Conservation (phyloP, 495 filamentous ascomycete species). For the Platismatia glauca region DNA sequence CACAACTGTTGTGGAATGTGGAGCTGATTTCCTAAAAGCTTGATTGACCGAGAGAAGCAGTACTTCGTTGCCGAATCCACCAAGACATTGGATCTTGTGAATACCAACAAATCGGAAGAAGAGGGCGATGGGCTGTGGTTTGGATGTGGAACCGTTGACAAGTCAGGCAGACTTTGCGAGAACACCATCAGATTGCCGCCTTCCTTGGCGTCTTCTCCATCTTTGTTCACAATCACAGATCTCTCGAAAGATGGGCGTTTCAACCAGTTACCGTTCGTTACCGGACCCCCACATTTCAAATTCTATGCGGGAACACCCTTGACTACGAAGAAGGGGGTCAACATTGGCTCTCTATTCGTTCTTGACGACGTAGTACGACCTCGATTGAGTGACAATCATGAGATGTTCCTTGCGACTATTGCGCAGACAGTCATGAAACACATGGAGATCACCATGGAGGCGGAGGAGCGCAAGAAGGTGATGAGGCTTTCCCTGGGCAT, state of each 20-base stretch:
- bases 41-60: slow-evolving; percentile 35
- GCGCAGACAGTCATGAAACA: slow-evolving; percentile 54
- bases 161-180: slow-evolving; percentile 41
- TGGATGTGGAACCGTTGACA: slow-evolving; percentile 35
- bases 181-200: slow-evolving; percentile 22
- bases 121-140: slow-evolving; percentile 37
- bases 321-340: slow-evolving; percentile 55
- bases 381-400: slow-evolving; percentile 30
- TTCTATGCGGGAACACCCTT: slow-evolving; percentile 50
- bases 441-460: slow-evolving; percentile 48
- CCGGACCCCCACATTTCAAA: slow-evolving; percentile 34
- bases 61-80: slow-evolving; percentile 50
- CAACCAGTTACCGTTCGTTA: slow-evolving; percentile 35
- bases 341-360: slow-evolving; percentile 63
- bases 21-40: slow-evolving; percentile 20
- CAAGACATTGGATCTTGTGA: slow-evolving; percentile 31
- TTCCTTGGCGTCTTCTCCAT: slow-evolving; percentile 1
- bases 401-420: slow-evolving; percentile 38
- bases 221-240: slow-evolving; percentile 28
- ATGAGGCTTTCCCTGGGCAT: slow-evolving; percentile 53
- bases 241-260: slow-evolving; percentile 36
- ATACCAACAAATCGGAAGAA: slow-evolving; percentile 29
- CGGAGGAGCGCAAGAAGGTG: slow-evolving; percentile 47
- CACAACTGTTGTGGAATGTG: neutral
- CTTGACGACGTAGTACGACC: slow-evolving; percentile 44